These are phyloP conservation scores for Leptographium radiaticola DNA, from an alignment of 2,329 filamentous ascomycete species.

Conservation along the genomic window DNA sequence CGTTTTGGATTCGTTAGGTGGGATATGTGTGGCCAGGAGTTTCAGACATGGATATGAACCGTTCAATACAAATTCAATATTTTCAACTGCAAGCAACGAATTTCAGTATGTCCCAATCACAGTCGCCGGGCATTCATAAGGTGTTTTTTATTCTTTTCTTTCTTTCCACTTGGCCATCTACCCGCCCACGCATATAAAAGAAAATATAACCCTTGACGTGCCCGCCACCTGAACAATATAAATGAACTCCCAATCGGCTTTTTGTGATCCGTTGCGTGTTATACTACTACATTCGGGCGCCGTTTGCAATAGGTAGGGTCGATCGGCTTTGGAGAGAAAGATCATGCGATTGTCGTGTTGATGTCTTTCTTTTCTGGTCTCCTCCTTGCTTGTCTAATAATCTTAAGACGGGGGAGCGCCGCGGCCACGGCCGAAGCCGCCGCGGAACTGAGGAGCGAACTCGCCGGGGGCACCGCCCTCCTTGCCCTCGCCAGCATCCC, in stretches of 20 bases:
- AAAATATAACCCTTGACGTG: conserved; percentile 6
- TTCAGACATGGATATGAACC: too few relatives aligned
- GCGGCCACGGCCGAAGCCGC: conserved; percentile 80
- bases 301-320: conserved; percentile 4
- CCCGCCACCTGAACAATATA: conserved; percentile 7
- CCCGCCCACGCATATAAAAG: conserved; percentile 5
- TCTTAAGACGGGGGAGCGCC: conserved; percentile 55
- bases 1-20: too few relatives aligned
- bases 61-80: too few relatives aligned
- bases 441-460: conserved; percentile 87
- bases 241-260: conserved; percentile 10
- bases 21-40: too few relatives aligned
- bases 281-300: conserved; percentile 4
- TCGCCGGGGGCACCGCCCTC: conserved; percentile 85
- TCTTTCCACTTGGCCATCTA: conserved; percentile 2
- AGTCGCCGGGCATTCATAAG: neutral
- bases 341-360: neutral
- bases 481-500: conserved; percentile 76
- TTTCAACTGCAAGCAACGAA: too few relatives aligned
- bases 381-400: conserved; percentile 8
- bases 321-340: conserved; percentile 1
- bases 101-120: too few relatives aligned
- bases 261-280: conserved; percentile 1
- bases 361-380: neutral
- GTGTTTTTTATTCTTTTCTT: neutral